Base-by-base conservation (phyloP, 106 monocot species). In the Iris macrosiphon region DNA sequence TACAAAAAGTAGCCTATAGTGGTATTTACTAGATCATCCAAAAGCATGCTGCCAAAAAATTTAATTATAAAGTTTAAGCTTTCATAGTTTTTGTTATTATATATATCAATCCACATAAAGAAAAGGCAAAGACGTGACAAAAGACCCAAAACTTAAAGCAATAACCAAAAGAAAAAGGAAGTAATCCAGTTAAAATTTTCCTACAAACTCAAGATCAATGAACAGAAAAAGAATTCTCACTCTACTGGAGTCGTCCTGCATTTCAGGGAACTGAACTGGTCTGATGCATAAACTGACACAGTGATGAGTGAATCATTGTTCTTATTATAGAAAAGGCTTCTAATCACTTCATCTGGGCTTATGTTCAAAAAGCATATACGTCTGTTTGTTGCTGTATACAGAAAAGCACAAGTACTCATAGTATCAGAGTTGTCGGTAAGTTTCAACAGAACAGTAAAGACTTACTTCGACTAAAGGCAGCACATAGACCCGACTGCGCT, bases 241-340 rank as follows among this genome's bases (percentile, higher is more conserved):
- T 85, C 90, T 69, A 90, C 84, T 39, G 90, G 84, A 59, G 90
- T 90, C 39, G 90, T 85, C 40, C 90, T 66, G 75, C 90, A 90
- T 61, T 85, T 90, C 63, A 90, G 72, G 41, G 90, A 85, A 48
- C 90, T 90, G 64, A 90, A 92, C 46, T 85, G 81, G 54, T 92
- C 85, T 2, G 78, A 79, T 57, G 91, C 91, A 73, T 92, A 92
- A 61, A 92, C 91, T 35, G 91, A 85, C 10, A 90, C 90, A 29
- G 90, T 90, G 71, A 90, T 92, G 45, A 92, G 67, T 10, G 85
- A 92, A 45, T 92, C 85, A 53, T 92, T 92, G 70, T 92, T 92
- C 72, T 92, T 85, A 52, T 92, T 85, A 60, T 82, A 92, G 50
- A 85, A 92, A 31, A 92, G 82, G 67, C 85, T 92, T 64, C 85